Evolutionary conservation across 306 rosid genomes (phyloP).

Genomic region (Vachellia collinsii): DNA sequence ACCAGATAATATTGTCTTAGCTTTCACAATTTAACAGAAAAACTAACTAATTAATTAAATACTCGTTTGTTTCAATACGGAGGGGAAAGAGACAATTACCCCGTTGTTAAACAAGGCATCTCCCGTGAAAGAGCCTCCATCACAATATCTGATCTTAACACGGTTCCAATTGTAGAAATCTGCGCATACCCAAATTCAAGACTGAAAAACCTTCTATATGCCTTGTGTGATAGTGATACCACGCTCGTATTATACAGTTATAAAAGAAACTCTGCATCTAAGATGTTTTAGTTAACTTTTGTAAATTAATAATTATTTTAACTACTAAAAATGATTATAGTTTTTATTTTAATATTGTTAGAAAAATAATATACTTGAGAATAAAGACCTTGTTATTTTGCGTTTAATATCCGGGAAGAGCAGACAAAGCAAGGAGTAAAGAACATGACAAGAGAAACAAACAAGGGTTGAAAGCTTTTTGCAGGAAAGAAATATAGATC

Average conservation of each 20-base stretch:
- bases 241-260: neutral
- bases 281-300: neutral
- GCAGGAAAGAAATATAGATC: neutral
- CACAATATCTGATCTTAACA: conserved; percentile 93
- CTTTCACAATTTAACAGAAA: neutral
- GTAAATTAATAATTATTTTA: neutral
- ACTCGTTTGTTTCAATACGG: no score
- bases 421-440: neutral
- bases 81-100: conserved; percentile 55
- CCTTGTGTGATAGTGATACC: neutral
- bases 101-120: conserved; percentile 60
- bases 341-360: neutral
- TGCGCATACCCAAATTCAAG: conserved; percentile 43
- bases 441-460: conserved; percentile 20
- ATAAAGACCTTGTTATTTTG: neutral
- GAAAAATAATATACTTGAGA: neutral
- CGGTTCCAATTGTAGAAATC: conserved; percentile 99
- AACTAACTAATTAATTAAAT: neutral
- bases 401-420: neutral
- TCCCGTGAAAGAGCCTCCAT: conserved; percentile 94
- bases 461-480: conserved; percentile 17
- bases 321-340: neutral
- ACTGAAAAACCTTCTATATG: neutral
- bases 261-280: neutral
- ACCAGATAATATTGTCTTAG: conserved; percentile 2